Base-by-base conservation (phyloP, 148 eudicot species). In the Silene uniflora region DNA sequence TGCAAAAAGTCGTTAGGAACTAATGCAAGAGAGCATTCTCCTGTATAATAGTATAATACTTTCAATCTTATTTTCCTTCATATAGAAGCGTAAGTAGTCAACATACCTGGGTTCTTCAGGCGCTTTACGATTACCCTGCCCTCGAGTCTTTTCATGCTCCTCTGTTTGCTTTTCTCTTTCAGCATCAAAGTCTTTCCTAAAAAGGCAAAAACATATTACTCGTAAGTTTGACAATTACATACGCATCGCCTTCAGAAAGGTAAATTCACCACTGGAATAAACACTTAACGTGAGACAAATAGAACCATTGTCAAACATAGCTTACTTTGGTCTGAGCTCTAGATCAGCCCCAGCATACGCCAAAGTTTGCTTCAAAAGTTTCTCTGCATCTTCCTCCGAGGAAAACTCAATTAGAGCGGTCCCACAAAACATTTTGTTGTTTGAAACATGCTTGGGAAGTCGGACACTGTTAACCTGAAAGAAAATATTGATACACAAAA, bases 401-500 rank as follows among this genome's bases (percentile, higher is more conserved):
- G 97, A 91, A 66, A 90, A 91, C 85, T 92, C 99, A 72, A 92
- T 62, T 63, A 95, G 77, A 75, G 97, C 99, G 72, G 96, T 92
- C 52, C 97, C 99, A 79, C 89, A 90, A 74, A 95, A 87, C 47
- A 88, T 47, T 76, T 80, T 88, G 75, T 88, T 95, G 82, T 86
- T 87, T 39, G 89, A 83, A 62, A 88, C 92, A 85, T 90, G 98
- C 47, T 86, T 88, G 27, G 98, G 98, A 72, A 92, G 81, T 86
- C 98, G 88, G 84, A 92, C 92, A 85, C 96, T 92, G 77, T 89
- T 92, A 74, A 95, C 97, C 98, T 95, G 86, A 52, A 80, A 79
- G 11, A 62, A 52, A 73, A 35, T 13, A 39, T 39, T 39, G 44
- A 39, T 21, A 71, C 42, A 44, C 42, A 27, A 46, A 32, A 66